Evolutionary conservation across 208 protist species (phyloP), one percentile per base, ranked within the genome.

Genomic region (Crithidia expoeki): DNA sequence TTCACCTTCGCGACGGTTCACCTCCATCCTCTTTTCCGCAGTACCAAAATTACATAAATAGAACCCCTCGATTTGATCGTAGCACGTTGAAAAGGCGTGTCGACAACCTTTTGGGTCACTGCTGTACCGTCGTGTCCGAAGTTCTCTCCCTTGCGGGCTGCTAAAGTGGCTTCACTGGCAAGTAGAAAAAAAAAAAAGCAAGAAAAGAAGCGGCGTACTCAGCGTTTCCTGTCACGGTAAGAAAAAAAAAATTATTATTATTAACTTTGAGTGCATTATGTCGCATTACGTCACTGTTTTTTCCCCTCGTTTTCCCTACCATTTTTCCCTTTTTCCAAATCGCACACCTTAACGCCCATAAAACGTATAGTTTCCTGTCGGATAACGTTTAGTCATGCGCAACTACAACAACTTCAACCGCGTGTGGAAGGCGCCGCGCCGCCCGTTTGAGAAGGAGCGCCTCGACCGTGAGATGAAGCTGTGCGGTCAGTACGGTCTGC

Each of bases 401-500:
- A 97, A 98, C 83, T 98, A 98, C 89, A 95, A 97, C 83, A 98
- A 98, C 84, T 97, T 96, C 88, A 96, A 93, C 75, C 99, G 98
- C 79, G 98, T 98, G 60, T 96, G 78, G 67, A 97, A 96, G 80
- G 98, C 97, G 46, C 99, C 99, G 52, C 96, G 98, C 79, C 98
- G 98, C 81, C 98, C 99, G 67, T 99, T 99, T 88, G 99, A 99
- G 90, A 99, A 99, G 93, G 98, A 99, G 87, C 97, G 99, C 76
- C 93, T 99, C 64, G 98, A 99, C 85, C 88, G 92, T 59, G 99
- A 99, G 94, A 96, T 99, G 77, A 99, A 99, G 93, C 79, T 99
- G 56, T 95, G 96, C 88, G 98, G 98, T 59, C 96, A 99, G 92
- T 99, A 97, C 83, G 98, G 98, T 72, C 97, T 99, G 69, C 96